Conservation (phyloP, 208 protist species). For the Leishmania braziliensis region DNA sequence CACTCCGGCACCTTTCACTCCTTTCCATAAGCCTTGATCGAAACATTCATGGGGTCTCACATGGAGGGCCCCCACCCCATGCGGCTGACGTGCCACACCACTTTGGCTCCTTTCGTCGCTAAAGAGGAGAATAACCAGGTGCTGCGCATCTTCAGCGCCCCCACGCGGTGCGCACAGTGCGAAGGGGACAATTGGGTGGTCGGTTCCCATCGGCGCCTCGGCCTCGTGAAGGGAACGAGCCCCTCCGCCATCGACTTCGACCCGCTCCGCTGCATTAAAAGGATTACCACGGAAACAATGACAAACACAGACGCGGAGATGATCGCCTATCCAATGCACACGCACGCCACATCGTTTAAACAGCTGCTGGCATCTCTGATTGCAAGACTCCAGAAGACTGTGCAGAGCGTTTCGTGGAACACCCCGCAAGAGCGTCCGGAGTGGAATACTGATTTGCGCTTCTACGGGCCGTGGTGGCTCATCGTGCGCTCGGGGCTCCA, state of each 20-base stretch:
- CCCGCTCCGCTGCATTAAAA: constrained; percentile 28
- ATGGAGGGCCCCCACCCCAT: constrained; percentile 21
- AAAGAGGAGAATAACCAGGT: constrained; percentile 19
- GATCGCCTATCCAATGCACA: constrained; percentile 45
- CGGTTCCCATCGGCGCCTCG: neutral
- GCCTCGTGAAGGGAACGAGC: constrained; percentile 13
- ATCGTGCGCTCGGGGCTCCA: constrained; percentile 39
- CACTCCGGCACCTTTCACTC: neutral
- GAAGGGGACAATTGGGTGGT: neutral
- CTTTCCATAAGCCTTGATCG: too few species aligned
- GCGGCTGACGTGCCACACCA: constrained; percentile 20
- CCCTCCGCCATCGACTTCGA: constrained; percentile 17
- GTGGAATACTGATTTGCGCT: constrained; percentile 71
- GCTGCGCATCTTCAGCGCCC: constrained; percentile 37
- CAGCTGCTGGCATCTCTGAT: constrained; percentile 11
- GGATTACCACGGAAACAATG: constrained; percentile 41
- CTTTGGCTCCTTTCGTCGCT: constrained; percentile 18
- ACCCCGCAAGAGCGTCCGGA: constrained; percentile 24
- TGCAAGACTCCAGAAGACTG: constrained; percentile 6
- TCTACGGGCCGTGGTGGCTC: constrained; percentile 76
- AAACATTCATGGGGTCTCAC: neutral
- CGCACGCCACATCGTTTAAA: constrained; percentile 22
- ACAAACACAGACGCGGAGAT: constrained; percentile 52
- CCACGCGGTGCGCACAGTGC: constrained; percentile 16
- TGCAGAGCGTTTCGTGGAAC: constrained; percentile 43